phyloP scores from a whole-genome alignment of 495 filamentous ascomycete species.

The Aspergillus affinis region DNA sequence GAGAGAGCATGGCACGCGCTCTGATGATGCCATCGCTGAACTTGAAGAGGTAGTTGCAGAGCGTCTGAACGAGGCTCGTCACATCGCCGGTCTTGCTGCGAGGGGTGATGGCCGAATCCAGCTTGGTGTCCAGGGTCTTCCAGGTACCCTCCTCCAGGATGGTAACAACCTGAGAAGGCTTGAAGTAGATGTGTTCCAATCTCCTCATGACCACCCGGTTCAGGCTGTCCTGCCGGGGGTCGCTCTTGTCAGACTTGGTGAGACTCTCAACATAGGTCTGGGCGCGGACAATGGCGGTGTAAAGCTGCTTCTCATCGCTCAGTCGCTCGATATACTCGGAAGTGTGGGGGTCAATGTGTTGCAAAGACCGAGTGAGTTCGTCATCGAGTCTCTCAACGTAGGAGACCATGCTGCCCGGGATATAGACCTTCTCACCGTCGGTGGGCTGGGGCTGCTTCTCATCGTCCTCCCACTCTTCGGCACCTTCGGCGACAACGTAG shows the following conservation, averaged over 20 bases:
- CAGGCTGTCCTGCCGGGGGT: slow-evolving; percentile 73
- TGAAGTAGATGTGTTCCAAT: slow-evolving; percentile 98
- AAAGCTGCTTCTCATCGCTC: slow-evolving; percentile 86
- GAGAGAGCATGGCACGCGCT: slow-evolving; percentile 94
- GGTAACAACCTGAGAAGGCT: slow-evolving; percentile 89
- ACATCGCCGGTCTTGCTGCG: slow-evolving; percentile 63
- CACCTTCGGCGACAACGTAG: slow-evolving; percentile 81
- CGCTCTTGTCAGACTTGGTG: slow-evolving; percentile 65
- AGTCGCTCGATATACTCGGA: slow-evolving; percentile 97
- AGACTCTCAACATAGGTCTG: slow-evolving; percentile 85
- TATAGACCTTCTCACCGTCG: slow-evolving; percentile 72
- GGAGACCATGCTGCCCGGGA: slow-evolving; percentile 91
- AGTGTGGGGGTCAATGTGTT: slow-evolving; percentile 97
- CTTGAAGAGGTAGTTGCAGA: slow-evolving; percentile 92
- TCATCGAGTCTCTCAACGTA: slow-evolving; percentile 95
- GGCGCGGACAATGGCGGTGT: slow-evolving; percentile 83
- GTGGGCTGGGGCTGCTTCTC: slow-evolving; percentile 79
- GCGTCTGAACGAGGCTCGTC: slow-evolving; percentile 72
- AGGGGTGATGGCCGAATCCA: slow-evolving; percentile 80
- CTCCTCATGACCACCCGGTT: slow-evolving; percentile 93
- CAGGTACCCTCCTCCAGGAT: slow-evolving; percentile 90
- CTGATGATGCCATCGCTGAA: slow-evolving; percentile 94
- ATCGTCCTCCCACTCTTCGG: slow-evolving; percentile 99
- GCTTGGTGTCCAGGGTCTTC: slow-evolving; percentile 70
- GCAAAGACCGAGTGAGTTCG: slow-evolving; percentile 92